Evolutionary conservation across 768 basidiomycete genomes (phyloP).

Genomic region (Lentinula boryana): DNA sequence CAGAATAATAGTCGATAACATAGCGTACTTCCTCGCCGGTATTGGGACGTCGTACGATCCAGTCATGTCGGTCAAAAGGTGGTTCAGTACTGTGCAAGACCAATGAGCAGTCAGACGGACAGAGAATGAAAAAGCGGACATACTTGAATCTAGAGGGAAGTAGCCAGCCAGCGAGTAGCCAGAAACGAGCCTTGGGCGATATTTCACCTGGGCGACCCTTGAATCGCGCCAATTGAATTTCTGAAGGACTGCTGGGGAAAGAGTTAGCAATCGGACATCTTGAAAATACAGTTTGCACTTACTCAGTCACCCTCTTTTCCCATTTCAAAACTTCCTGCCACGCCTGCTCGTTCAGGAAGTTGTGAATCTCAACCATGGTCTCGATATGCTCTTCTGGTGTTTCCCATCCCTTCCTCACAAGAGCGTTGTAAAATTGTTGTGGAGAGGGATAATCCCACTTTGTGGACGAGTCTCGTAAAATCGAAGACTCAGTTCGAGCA

Average conservation of each 20-base stretch:
- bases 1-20: constrained; percentile 98
- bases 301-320: constrained; percentile 72
- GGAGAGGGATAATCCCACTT: constrained; percentile 97
- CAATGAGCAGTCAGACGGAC: constrained; percentile 1
- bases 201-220: constrained; percentile 88
- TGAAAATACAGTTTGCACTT: constrained; percentile 20
- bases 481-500: constrained; percentile 73
- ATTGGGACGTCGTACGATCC: constrained; percentile 80
- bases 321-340: constrained; percentile 94
- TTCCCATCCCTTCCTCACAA: constrained; percentile 95
- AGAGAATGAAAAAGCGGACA: constrained; percentile 18
- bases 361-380: constrained; percentile 97
- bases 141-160: constrained; percentile 90
- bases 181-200: constrained; percentile 90
- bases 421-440: constrained; percentile 97
- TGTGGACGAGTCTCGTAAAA: constrained; percentile 57
- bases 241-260: constrained; percentile 42
- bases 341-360: constrained; percentile 94
- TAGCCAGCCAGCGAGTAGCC: constrained; percentile 82
- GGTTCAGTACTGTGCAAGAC: constrained; percentile 62
- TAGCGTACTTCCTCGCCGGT: constrained; percentile 86
- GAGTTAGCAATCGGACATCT: constrained; percentile 3
- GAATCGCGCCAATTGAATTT: constrained; percentile 76
- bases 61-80: constrained; percentile 98
- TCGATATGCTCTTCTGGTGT: constrained; percentile 95